Evolutionary conservation across 805 yeast genomes (phyloP), one percentile per base, ranked within the genome.

Genomic region (Zygosaccharomyces bisporus): DNA sequence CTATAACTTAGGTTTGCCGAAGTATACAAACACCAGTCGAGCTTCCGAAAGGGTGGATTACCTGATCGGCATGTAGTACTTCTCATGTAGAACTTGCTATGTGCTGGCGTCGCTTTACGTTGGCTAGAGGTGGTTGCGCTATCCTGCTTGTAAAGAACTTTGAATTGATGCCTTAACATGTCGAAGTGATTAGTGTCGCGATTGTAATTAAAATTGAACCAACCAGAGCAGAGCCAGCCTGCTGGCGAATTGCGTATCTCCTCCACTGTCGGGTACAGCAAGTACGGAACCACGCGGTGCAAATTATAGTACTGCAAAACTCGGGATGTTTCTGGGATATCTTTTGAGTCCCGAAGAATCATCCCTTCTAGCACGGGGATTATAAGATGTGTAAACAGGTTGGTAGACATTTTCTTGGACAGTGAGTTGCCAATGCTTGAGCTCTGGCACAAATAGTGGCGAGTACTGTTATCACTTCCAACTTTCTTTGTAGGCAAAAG

Each of bases 1-100:
- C 79, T 83, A 43, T 77, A 77, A 24, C 90, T 81, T 32, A 86
- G 56, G 56, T 87, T 87, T 24, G 87, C 84, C 38, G 89, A 81
- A 0, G 93, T 84, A 57, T 84, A 69, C 4, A 84, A 60, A 14
- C 81, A 73, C 95, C 95, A 87, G 40, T 76, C 73, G 4, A 84
- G 58, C 2, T 45, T 33, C 4, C 41, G 31, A 25, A 57, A 54
- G 3, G 45, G 39, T 3, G 29, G 30, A n/a, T 13, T 29, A 6
- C 34, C 31, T 13, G 34, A 53, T 61, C 74, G 77, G 39, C 71
- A 55, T 51, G 78, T 79, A 3, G 73, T 73, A 9, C 81, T 73
- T 50, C 77, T 72, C 46, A 77, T 56, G 53, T 83, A 79, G 24
- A 85, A 76, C 61, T 87, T 87, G 10, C 82, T 80, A 63, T 87